phyloP scores from a whole-genome alignment of 2,329 filamentous ascomycete genomes.

The Didymella pinodella region DNA sequence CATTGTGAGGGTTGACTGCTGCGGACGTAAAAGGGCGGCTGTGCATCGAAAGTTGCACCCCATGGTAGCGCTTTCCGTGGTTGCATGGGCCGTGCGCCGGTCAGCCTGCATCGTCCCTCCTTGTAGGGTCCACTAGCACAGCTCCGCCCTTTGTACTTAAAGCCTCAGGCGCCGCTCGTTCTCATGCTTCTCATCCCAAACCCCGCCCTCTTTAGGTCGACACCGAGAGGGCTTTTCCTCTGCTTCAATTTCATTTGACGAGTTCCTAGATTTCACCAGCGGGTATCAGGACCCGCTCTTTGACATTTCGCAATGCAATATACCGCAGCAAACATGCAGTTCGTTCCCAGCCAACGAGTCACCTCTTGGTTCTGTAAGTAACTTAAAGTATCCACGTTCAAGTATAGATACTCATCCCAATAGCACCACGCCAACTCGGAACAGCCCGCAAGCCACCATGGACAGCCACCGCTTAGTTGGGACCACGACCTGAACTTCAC shows the following conservation, averaged over 20 bases:
- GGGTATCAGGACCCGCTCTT: conserved; percentile 46
- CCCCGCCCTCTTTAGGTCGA: conserved; percentile 40
- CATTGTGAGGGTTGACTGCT: conserved; percentile 38
- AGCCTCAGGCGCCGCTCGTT: conserved; percentile 31
- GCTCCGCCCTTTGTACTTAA: conserved; percentile 21
- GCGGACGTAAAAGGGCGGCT: conserved; percentile 27
- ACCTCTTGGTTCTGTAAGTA: conserved; percentile 34
- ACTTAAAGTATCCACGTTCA: not conserved
- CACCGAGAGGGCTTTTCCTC: conserved; percentile 46
- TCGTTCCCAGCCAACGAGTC: conserved; percentile 29
- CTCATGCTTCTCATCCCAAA: conserved; percentile 35
- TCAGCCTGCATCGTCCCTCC: conserved; percentile 8
- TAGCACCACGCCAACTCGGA: conserved; percentile 35
- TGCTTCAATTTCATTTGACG: conserved; percentile 49
- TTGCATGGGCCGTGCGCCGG: conserved; percentile 7
- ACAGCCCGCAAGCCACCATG: conserved; percentile 36
- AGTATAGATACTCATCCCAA: not conserved
- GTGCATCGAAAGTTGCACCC: conserved; percentile 31
- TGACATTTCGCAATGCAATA: conserved; percentile 46
- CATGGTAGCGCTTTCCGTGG: conserved; percentile 13
- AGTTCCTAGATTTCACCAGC: conserved; percentile 48
- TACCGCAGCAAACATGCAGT: conserved; percentile 32
- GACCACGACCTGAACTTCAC: conserved; percentile 39
- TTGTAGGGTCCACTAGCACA: conserved; percentile 4
- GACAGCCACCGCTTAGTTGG: conserved; percentile 38